Evolutionary conservation across 116 monocot species (phyloP).

Genomic region (Iris pallida): DNA sequence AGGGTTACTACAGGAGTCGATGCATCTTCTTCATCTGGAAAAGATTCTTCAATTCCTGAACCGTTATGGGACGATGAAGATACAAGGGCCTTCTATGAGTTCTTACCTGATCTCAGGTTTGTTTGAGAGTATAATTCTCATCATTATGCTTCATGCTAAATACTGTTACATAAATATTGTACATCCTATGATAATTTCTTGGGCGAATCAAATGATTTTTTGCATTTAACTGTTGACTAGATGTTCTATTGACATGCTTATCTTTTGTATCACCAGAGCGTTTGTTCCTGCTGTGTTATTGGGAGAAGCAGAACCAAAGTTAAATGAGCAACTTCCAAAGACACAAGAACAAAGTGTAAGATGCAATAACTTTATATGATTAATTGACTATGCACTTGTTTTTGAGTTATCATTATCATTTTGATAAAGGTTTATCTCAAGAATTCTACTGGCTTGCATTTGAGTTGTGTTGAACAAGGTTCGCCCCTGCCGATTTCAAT

Average conservation of each 20-base stretch:
- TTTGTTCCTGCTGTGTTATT: constrained; percentile 97
- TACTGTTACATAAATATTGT: not conserved
- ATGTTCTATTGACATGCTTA: not conserved
- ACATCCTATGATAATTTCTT: not conserved
- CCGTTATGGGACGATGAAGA: constrained; percentile 99
- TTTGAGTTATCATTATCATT: not conserved
- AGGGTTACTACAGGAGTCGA: constrained; percentile 74
- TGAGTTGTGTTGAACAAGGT: not conserved
- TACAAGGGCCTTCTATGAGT: constrained; percentile 91
- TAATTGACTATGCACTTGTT: not conserved
- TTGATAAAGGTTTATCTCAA: not conserved
- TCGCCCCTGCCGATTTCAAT: not conserved
- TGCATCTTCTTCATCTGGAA: constrained; percentile 57
- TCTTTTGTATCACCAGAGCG: constrained; percentile 48
- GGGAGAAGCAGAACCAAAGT: constrained; percentile 86
- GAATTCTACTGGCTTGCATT: not conserved
- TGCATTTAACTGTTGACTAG: constrained; percentile 1
- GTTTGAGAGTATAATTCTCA: constrained; percentile 5
- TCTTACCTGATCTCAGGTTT: constrained; percentile 93
- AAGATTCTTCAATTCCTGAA: constrained; percentile 67
- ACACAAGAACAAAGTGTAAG: constrained; percentile 66
- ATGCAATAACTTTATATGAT: not conserved
- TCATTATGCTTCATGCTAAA: constrained; percentile 4
- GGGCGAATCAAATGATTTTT: not conserved
- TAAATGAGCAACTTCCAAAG: constrained; percentile 53